Evolutionary conservation across 176 grass and related monocot genomes (phyloP).

Genomic region (Calamus simplicifolius): DNA sequence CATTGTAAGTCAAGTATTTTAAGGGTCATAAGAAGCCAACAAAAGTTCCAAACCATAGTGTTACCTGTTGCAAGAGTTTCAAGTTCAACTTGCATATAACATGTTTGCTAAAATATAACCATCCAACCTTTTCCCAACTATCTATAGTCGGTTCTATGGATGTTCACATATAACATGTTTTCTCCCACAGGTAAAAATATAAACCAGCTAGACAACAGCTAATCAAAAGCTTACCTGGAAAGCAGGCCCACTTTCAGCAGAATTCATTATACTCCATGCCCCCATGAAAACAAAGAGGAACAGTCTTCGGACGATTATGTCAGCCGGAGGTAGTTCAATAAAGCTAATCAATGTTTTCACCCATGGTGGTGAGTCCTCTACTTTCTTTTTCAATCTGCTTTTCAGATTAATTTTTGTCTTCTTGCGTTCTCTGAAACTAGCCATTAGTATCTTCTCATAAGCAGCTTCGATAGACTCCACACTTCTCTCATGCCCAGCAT

Average conservation of each 20-base stretch:
- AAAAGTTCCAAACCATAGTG: no score
- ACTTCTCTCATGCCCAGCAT: constrained; percentile 73
- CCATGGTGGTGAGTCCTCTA: constrained; percentile 82
- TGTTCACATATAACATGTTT: no score
- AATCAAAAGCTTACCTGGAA: constrained; percentile 65
- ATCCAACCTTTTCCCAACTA: no score
- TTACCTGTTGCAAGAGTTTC: no score
- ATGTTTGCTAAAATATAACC: no score
- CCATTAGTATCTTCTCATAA: constrained; percentile 94
- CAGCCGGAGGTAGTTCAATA: constrained; percentile 66
- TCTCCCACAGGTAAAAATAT: no score
- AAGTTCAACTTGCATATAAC: no score
- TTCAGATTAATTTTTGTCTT: constrained; percentile 86
- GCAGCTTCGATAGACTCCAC: constrained; percentile 84
- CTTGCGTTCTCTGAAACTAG: constrained; percentile 73
- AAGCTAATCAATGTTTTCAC: constrained; percentile 57
- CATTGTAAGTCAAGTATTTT: no score
- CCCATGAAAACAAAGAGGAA: constrained; percentile 96
- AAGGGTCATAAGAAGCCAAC: no score
- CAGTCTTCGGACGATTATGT: constrained; percentile 62
- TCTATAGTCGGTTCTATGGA: no score
- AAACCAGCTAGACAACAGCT: not conserved
- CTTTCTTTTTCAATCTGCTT: constrained; percentile 62
- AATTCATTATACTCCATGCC: constrained; percentile 82
- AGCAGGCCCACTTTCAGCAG: constrained; percentile 80